Conservation (phyloP, 1,284 basidiomycete genomes). For the Ganoderma lingzhi region DNA sequence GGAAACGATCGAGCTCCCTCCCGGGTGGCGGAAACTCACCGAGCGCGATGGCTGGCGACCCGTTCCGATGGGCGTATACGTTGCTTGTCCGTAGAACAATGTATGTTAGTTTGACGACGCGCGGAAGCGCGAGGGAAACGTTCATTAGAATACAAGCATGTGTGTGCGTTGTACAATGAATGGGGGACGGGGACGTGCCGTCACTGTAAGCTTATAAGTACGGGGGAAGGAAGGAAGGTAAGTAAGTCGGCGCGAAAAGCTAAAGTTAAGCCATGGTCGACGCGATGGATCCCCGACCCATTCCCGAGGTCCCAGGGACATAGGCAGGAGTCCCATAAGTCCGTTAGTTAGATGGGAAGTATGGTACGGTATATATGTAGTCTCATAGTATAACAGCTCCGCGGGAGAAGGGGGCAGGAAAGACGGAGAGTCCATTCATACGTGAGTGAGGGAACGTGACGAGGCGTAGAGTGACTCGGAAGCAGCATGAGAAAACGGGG, state of each 20-base stretch:
- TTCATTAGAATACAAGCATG: slow-evolving; percentile 8
- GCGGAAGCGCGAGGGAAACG: neutral
- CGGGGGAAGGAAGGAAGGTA: neutral
- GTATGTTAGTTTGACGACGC: neutral
- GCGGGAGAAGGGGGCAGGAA: neutral
- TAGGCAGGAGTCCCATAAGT: neutral
- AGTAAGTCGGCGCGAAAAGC: neutral
- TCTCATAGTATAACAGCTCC: slow-evolving; percentile 1
- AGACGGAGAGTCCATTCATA: neutral
- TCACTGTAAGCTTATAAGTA: neutral
- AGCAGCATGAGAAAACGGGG: neutral
- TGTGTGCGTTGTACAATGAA: slow-evolving; percentile 9
- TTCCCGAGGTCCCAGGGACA: neutral
- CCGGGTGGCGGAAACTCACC: slow-evolving; percentile 63
- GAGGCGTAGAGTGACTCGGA: neutral
- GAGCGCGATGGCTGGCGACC: slow-evolving; percentile 59
- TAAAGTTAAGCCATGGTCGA: neutral
- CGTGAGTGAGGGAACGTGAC: neutral
- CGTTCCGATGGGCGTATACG: slow-evolving; percentile 70
- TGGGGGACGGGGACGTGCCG: neutral
- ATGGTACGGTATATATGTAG: neutral
- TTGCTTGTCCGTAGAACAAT: slow-evolving; percentile 12
- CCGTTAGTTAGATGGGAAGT: neutral
- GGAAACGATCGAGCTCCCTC: slow-evolving; percentile 26
- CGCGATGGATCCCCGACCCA: neutral